phyloP scores from a whole-genome alignment of 768 basidiomycete species.

The Panaeolus papilionaceus region DNA sequence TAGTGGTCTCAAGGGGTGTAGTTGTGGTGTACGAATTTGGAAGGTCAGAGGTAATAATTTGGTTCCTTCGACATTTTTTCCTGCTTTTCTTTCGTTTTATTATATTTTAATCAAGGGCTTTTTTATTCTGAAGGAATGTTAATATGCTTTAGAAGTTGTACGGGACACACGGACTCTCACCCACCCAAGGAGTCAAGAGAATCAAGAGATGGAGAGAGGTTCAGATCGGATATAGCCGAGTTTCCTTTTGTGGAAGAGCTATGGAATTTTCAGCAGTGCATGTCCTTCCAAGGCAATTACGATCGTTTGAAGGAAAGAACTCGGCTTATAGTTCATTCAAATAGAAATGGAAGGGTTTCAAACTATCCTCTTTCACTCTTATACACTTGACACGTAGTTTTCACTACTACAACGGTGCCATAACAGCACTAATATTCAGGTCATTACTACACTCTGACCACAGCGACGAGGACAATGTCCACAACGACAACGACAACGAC shows the following conservation, averaged over 20 bases:
- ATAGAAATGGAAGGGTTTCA: constrained; percentile 3
- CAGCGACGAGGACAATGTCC: neutral
- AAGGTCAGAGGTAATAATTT: neutral
- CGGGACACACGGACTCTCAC: neutral
- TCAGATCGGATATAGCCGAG: neutral
- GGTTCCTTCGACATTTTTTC: neutral
- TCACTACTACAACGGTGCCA: neutral
- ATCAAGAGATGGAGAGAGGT: neutral
- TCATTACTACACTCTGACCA: neutral
- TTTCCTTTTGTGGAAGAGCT: neutral
- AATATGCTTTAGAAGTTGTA: neutral
- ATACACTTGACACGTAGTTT: neutral
- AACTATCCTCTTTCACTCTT: neutral
- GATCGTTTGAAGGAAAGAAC: neutral
- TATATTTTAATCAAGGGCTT: neutral
- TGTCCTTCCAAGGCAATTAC: constrained; percentile 8
- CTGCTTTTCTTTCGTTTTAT: neutral
- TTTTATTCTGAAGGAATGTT: neutral
- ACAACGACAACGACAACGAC: neutral
- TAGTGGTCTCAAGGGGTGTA: neutral
- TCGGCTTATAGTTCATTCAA: constrained; percentile 10
- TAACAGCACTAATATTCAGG: neutral
- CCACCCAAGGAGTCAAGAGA: neutral
- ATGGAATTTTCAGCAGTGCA: neutral
- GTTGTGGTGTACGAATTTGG: neutral